Base-by-base conservation (phyloP, 345 rosid genomes). In the Aethionema arabicum region DNA sequence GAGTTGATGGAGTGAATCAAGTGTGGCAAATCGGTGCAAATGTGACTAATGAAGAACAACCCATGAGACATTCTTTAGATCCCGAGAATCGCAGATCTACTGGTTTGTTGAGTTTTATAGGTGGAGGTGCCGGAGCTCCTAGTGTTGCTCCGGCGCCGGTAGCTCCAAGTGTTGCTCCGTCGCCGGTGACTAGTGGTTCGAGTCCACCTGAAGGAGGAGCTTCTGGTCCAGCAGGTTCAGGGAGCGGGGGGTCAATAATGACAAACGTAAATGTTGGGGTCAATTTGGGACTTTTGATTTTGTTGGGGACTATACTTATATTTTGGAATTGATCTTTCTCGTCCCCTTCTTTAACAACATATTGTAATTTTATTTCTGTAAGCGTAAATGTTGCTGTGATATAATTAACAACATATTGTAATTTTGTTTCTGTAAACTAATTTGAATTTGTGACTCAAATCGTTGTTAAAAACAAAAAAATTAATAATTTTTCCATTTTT, bases 21-120 rank as follows among this genome's bases (percentile, higher is more conserved):
- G 89, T 89, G 11, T 92, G 98, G 98, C 96, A 92, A 67, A 83
- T 85, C 15, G 93, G 96, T 5, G 68, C 79, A 10, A 48, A 63
- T 9, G 83, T 82, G 10, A 56, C 67, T 5, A 48, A 36, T 30
- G 85, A n/a, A n/a, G n/a, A 80, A 13, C 30, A 0, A 12, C 82
- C 79, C 6, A 37, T 11, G 7, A 46, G 43, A 36, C 95, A 91
- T 60, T 74, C 53, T 0, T 27, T 63, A 8, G 2, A 0, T 30
- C 27, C 32, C 2, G 57, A 6, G 0, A 88, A 88, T 61, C 7
- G 77, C 60, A 41, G 33, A 0, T 5, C 91, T 0, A 66, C 1
- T 11, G 67, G 59, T 0, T 56, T 56, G 6, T 52, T 91, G 60
- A 50, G 41, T 0, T 43, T 70, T 0, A 41, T 30, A 33, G 54